Evolutionary conservation across 1,284 basidiomycete genomes (phyloP).

Genomic region (Afroboletus lepidellus): DNA sequence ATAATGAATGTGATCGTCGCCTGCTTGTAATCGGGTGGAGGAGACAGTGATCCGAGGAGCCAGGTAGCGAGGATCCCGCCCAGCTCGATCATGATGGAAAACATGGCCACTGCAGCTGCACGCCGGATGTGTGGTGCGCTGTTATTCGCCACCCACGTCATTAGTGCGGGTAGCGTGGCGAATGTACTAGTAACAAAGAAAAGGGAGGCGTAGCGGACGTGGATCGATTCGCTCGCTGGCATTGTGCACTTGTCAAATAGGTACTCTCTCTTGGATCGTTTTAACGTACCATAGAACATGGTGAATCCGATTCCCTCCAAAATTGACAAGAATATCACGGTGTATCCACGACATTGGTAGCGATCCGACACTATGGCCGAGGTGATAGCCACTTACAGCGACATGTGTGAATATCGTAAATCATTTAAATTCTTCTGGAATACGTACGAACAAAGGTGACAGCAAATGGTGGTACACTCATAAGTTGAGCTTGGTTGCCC

Average conservation of each 20-base stretch:
- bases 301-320: conserved; percentile 44
- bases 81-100: conserved; percentile 35
- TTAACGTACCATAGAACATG: conserved; percentile 45
- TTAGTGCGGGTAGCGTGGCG: conserved; percentile 41
- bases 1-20: no score
- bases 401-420: no score
- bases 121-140: conserved; percentile 53
- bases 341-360: conserved; percentile 44
- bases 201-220: conserved; percentile 48
- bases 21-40: no score
- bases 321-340: conserved; percentile 37
- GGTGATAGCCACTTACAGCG: conserved; percentile 39
- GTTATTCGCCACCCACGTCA: conserved; percentile 60
- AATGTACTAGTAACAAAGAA: conserved; percentile 51
- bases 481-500: not conserved
- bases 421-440: not conserved
- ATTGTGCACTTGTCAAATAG: conserved; percentile 16
- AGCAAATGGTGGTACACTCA: not conserved
- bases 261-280: not conserved
- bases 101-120: conserved; percentile 52
- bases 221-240: conserved; percentile 29
- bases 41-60: no score
- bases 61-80: no score
- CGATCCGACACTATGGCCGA: conserved; percentile 43
- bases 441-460: not conserved